A percentile compares a stretch with the other conserved stretches of the same genome.
phyloP scores from a whole-genome alignment of 176 grass and related monocot genomes.

The Avena insularis region DNA sequence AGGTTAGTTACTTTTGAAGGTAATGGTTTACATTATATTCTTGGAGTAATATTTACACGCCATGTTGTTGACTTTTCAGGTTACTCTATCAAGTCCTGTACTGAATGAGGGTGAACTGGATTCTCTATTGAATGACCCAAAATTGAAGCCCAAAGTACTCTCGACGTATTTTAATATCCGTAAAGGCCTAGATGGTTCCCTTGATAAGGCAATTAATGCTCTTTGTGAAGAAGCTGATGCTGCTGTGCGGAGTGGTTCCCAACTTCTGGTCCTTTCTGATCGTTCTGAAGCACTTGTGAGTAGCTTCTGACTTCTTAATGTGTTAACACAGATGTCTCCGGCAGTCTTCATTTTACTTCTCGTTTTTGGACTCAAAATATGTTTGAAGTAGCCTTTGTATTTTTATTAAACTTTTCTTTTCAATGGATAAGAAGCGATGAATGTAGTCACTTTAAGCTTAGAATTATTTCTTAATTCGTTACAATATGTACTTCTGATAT shows the following conservation, averaged over 20 bases:
- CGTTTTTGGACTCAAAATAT: constrained; percentile 7
- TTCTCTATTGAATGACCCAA: constrained; percentile 76
- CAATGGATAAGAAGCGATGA: background rate
- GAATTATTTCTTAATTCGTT: background rate
- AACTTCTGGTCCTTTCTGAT: constrained; percentile 98
- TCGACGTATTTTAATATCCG: constrained; percentile 90
- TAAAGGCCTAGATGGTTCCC: constrained; percentile 95
- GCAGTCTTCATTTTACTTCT: constrained; percentile 15
- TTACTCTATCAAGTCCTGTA: constrained; percentile 89
- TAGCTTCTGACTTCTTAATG: constrained; percentile 40
- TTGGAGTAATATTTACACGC: constrained; percentile 36
- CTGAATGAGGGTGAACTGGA: constrained; percentile 98
- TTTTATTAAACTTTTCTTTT: background rate
- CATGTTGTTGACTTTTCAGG: constrained; percentile 59
- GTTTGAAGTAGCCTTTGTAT: constrained; percentile 30
- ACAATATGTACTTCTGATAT: background rate
- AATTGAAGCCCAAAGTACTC: constrained; percentile 79
- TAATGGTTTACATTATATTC: constrained; percentile 27
- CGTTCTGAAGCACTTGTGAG: constrained; percentile 87
- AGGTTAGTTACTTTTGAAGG: constrained; percentile 65
- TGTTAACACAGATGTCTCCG: constrained; percentile 5
- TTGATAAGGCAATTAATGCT: constrained; percentile 68
- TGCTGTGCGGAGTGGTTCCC: constrained; percentile 90
- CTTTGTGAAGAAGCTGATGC: constrained; percentile 96
- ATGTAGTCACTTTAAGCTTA: background rate